phyloP scores from a whole-genome alignment of 169 alveolate genomes.

The Pseudocohnilembus persalinus region DNA sequence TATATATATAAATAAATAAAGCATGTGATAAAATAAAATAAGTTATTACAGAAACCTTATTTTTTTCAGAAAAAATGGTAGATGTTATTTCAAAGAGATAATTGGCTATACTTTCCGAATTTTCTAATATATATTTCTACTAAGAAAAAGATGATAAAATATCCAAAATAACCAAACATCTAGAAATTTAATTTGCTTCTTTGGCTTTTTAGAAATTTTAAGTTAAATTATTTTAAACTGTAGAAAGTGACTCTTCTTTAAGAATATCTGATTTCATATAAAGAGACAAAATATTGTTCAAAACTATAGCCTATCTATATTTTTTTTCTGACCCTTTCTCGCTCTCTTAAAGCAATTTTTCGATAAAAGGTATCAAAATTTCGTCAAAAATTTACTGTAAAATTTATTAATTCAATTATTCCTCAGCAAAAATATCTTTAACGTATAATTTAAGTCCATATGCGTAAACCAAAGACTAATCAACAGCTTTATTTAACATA shows the following conservation, averaged over 20 bases:
- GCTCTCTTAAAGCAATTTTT: not conserved
- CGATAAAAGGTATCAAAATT: not conserved
- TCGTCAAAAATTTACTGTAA: not conserved
- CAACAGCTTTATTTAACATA: not conserved
- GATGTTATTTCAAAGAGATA: not conserved
- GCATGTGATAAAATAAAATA: too few species aligned
- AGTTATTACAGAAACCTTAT: too few species aligned
- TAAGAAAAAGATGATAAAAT: not conserved
- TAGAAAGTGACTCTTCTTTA: not conserved
- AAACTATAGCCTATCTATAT: not conserved
- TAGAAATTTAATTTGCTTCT: constrained; percentile 2
- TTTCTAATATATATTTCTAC: not conserved
- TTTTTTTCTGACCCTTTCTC: not conserved
- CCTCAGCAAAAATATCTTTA: not conserved
- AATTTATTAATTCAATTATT: too few species aligned
- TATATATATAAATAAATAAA: too few species aligned
- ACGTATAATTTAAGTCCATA: not conserved
- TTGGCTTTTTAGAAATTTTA: not conserved
- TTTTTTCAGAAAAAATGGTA: too few species aligned
- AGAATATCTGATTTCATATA: too few species aligned
- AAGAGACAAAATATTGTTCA: not conserved
- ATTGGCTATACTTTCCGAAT: not conserved
- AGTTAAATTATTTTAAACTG: not conserved
- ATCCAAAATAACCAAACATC: not conserved
- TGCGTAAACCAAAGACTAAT: not conserved